These are phyloP conservation scores for Drechslera avenae DNA, from an alignment of 2,329 filamentous ascomycete genomes.

Conservation along the genomic window DNA sequence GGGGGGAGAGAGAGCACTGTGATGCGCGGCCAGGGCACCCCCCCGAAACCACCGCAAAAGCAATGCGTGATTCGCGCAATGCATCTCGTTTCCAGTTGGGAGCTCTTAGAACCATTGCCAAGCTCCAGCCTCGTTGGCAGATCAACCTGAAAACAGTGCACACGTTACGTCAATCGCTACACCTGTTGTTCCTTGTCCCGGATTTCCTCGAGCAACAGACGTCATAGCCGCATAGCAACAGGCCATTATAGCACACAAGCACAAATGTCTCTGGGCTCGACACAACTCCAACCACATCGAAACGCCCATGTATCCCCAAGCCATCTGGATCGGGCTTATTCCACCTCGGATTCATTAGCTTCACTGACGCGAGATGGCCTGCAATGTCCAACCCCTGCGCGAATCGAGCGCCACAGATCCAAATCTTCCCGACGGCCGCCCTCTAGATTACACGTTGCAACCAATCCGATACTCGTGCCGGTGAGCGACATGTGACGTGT, in stretches of 20 bases:
- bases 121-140: conserved; percentile 13
- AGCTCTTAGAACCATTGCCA: conserved; percentile 11
- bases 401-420: conserved; percentile 15
- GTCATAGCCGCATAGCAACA: too few species aligned
- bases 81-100: conserved; percentile 7
- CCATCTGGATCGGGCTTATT: too few species aligned
- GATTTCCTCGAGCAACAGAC: neutral
- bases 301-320: too few species aligned
- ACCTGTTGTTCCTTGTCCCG: neutral
- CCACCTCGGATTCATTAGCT: neutral
- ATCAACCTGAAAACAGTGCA: conserved; percentile 16
- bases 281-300: too few species aligned
- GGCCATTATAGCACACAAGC: too few species aligned
- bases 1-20: conserved; percentile 9
- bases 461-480: conserved; percentile 15
- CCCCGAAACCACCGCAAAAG: conserved; percentile 10
- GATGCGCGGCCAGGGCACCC: conserved; percentile 9
- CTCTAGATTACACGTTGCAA: conserved; percentile 10
- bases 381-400: conserved; percentile 6
- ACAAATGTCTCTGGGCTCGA: too few species aligned
- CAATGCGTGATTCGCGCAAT: conserved; percentile 13
- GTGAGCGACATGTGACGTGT: conserved; percentile 11
- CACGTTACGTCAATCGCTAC: conserved; percentile 18
- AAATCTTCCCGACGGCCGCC: conserved; percentile 7
- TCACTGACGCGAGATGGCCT: conserved; percentile 9